Evolutionary conservation across 805 yeast genomes (phyloP).

Genomic region (Kurtzmaniella cleridarum): DNA sequence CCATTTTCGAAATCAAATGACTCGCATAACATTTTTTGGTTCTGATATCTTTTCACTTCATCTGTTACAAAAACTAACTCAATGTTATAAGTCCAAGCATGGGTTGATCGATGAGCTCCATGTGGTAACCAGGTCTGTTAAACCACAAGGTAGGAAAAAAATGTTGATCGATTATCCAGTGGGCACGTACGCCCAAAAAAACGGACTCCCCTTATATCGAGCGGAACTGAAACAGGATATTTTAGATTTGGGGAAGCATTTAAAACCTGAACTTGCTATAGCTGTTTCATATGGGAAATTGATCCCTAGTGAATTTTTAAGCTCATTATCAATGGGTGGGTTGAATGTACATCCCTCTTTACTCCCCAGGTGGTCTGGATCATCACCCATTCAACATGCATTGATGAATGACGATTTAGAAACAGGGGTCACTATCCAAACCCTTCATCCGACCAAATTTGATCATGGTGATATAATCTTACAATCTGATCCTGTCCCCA

Average conservation of each 20-base stretch:
- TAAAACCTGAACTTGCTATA: slow-evolving; percentile 57
- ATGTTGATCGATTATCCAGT: slow-evolving; percentile 52
- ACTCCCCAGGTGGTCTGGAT: slow-evolving; percentile 77
- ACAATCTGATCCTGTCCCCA: slow-evolving; percentile 44
- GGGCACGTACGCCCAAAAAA: slow-evolving; percentile 29
- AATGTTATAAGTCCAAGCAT: slow-evolving; percentile 14
- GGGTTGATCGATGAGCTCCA: slow-evolving; percentile 39
- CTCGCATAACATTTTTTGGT: slow-evolving; percentile 64
- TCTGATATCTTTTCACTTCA: slow-evolving; percentile 65
- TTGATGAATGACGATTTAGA: slow-evolving; percentile 52
- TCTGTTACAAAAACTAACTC: slow-evolving; percentile 39
- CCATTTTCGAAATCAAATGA: too few relatives aligned
- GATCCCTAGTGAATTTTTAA: slow-evolving; percentile 61
- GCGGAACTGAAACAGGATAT: slow-evolving; percentile 49
- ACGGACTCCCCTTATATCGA: slow-evolving; percentile 35
- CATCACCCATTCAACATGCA: slow-evolving; percentile 85
- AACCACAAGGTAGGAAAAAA: slow-evolving; percentile 57
- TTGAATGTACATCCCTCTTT: slow-evolving; percentile 91
- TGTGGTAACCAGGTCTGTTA: slow-evolving; percentile 59
- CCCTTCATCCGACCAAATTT: slow-evolving; percentile 81
- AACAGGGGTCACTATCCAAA: slow-evolving; percentile 88
- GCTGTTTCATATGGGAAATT: slow-evolving; percentile 89
- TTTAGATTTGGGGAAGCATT: slow-evolving; percentile 10
- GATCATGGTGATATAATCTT: slow-evolving; percentile 70
- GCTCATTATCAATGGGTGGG: slow-evolving; percentile 53